Evolutionary conservation across 1,284 basidiomycete genomes (phyloP), one percentile per base, ranked within the genome.

Genomic region (Pterulicium gracile): DNA sequence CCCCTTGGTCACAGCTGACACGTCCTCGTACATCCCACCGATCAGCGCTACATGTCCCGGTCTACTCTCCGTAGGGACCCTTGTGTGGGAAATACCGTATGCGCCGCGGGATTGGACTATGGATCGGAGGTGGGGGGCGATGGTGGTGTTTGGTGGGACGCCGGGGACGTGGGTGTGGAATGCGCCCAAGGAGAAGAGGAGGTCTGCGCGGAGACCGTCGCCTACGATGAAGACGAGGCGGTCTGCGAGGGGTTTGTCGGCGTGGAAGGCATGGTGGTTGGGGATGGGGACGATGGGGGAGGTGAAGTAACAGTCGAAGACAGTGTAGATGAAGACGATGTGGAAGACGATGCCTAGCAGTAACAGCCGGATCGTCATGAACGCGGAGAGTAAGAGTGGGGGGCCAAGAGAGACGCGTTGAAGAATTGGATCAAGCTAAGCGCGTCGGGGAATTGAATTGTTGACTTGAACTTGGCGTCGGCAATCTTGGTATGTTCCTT

Each of bases 1-100:
- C 46, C 88, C 89, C 82, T 83, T 87, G 51, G 84, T 91, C 22
- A 94, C 90, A 12, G 89, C 90, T 3, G 86, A 89, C 3, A 91
- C 88, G 55, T 94, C 89, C 61, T 94, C 91, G 59, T 94, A 93
- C 87, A 93, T 91, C 4, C 89, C 89, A 77, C 84, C 91, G 54
- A 94, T 91, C 50, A 94, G 75, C 21, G 90, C 90, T 22, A 94
- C 89, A 60, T 88, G 91, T 4, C 90, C 91, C 1, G 90, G 90
- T 19, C 91, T 68, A 61, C 83, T 88, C 56, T 94, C 91, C 1
- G 91, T 94, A 12, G 90, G 90, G 1, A 94, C 89, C 41, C 81
- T 72, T 0, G 91, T 94, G 58, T 93, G 90, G 10, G 85, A 89
- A 23, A 94, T 70, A 2, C 90, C 90, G 62, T 82, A 93, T 1